These are phyloP conservation scores for Phialemoniopsis sp. DNA, from an alignment of 2,329 filamentous ascomycete genomes.

Conservation along the genomic window DNA sequence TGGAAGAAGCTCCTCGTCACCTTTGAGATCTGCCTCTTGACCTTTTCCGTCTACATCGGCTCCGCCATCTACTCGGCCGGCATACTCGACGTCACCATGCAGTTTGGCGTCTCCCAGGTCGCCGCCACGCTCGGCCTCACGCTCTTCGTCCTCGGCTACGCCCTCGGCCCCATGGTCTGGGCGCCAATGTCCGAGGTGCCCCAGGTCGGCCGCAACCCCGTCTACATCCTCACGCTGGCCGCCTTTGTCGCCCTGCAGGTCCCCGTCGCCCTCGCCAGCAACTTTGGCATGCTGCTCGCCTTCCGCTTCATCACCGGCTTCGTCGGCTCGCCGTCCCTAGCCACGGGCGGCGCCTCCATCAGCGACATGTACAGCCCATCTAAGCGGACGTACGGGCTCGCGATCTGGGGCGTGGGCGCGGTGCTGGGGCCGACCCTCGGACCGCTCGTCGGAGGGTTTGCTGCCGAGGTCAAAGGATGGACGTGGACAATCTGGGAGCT, in stretches of 20 bases:
- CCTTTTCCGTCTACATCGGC: conserved; percentile 36
- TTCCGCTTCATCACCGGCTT: conserved; percentile 62
- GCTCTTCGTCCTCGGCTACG: conserved; percentile 46
- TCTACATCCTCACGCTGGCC: conserved; percentile 64
- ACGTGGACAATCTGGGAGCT: conserved; percentile 63
- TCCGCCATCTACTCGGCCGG: conserved; percentile 34
- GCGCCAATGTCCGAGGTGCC: conserved; percentile 56
- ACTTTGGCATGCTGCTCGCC: conserved; percentile 60
- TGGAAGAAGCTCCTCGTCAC: conserved; percentile 28
- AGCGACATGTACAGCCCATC: conserved; percentile 51
- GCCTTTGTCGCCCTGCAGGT: conserved; percentile 65
- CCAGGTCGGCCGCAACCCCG: conserved; percentile 57
- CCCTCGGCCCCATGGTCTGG: conserved; percentile 45
- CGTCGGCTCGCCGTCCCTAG: conserved; percentile 62
- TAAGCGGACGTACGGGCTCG: conserved; percentile 44
- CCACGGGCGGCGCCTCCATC: conserved; percentile 50
- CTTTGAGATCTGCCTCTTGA: conserved; percentile 40
- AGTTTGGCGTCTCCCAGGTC: conserved; percentile 42
- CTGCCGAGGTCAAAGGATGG: conserved; percentile 54
- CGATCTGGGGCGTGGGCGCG: no score
- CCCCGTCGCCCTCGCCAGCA: conserved; percentile 58
- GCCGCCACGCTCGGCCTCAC: conserved; percentile 48
- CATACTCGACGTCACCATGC: conserved; percentile 35
- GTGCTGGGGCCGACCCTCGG: conserved; percentile 44
- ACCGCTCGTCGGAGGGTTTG: conserved; percentile 57